Conservation (phyloP, 805 yeast species). For the Ogataea paradorogensis region DNA sequence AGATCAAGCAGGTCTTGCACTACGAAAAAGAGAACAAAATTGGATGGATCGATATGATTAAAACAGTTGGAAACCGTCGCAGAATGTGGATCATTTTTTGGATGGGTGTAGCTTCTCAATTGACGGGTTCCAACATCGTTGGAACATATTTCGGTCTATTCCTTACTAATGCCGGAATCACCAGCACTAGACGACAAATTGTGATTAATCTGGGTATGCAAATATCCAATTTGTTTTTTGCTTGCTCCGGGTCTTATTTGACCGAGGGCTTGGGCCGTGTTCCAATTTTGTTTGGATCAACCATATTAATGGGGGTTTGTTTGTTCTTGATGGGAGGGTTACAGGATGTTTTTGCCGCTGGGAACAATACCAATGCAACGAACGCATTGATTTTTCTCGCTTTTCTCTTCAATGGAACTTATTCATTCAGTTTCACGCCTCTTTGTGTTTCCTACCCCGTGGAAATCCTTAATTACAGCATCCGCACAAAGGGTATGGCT, state of each 20-base stretch:
- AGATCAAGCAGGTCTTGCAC: constrained; percentile 23
- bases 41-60: constrained; percentile 26
- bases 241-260: constrained; percentile 25
- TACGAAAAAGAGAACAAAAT: constrained; percentile 22
- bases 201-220: constrained; percentile 29
- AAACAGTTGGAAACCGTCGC: constrained; percentile 23
- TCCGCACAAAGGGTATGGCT: constrained; percentile 30
- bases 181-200: constrained; percentile 23
- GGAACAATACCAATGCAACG: constrained; percentile 19
- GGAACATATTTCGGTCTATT: constrained; percentile 36
- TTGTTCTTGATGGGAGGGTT: constrained; percentile 29
- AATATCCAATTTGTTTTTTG: constrained; percentile 22
- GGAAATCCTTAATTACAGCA: constrained; percentile 25
- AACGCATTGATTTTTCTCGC: constrained; percentile 26
- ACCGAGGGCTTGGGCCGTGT: constrained; percentile 28
- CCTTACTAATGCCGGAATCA: constrained; percentile 26
- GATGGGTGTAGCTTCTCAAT: constrained; percentile 29
- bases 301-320: constrained; percentile 26
- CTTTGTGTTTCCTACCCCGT: constrained; percentile 27
- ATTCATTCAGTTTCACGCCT: constrained; percentile 28
- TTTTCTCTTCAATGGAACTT: constrained; percentile 25
- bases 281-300: constrained; percentile 22
- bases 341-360: constrained; percentile 22
- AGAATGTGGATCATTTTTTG: constrained; percentile 28
- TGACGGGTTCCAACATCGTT: constrained; percentile 28